Percentiles rank a stretch among this genome's conserved stretches.
Evolutionary conservation across 805 yeast species (phyloP).

Genomic region (Hemisphaericaspora nanyangensis): DNA sequence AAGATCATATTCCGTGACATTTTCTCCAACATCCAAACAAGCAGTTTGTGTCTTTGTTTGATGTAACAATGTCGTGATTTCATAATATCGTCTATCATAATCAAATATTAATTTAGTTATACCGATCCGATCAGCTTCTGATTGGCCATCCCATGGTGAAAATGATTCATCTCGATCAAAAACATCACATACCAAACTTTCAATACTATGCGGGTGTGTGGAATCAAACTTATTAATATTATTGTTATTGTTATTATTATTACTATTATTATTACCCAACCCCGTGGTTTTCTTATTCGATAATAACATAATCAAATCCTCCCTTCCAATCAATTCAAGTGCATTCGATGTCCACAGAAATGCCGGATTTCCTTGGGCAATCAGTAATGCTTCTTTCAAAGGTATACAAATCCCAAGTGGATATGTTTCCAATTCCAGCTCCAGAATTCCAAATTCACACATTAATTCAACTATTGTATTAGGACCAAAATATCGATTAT

Average conservation of each 20-base stretch:
- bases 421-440: slow-evolving; percentile 56
- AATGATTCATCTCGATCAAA: slow-evolving; percentile 41
- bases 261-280: neutral
- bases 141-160: slow-evolving; percentile 65
- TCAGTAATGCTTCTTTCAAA: slow-evolving; percentile 54
- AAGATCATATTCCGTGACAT: slow-evolving; percentile 52
- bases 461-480: slow-evolving; percentile 58
- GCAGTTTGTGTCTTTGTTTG: slow-evolving; percentile 63
- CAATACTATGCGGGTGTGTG: neutral
- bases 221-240: too few species aligned
- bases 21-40: slow-evolving; percentile 31
- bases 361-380: slow-evolving; percentile 50
- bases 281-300: neutral
- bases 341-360: slow-evolving; percentile 45
- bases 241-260: too few species aligned
- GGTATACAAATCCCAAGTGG: slow-evolving; percentile 74
- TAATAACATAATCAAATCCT: slow-evolving; percentile 47
- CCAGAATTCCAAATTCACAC: slow-evolving; percentile 51
- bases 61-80: slow-evolving; percentile 68
- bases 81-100: slow-evolving; percentile 74
- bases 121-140: slow-evolving; percentile 63
- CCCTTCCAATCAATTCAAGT: slow-evolving; percentile 61
- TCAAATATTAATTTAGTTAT: slow-evolving; percentile 72
- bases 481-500: slow-evolving; percentile 42
- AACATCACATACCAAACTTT: slow-evolving; percentile 30